Evolutionary conservation across 768 basidiomycete genomes (phyloP).

Genomic region (Suillus subluteus): DNA sequence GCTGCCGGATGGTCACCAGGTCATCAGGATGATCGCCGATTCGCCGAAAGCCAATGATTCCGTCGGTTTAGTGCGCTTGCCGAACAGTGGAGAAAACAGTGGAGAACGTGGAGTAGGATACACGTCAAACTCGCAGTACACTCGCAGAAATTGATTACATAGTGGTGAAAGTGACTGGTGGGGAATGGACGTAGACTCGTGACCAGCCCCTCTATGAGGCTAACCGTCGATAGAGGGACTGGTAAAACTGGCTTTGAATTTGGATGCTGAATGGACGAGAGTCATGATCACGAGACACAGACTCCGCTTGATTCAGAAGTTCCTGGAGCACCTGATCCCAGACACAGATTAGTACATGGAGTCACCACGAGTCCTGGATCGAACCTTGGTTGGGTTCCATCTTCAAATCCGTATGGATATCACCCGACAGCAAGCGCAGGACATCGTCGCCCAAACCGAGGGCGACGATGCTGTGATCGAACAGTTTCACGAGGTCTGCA

Average conservation of each 20-base stretch:
- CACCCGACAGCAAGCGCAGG: conserved; percentile 33
- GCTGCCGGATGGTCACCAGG: not conserved
- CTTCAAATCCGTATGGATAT: conserved; percentile 16
- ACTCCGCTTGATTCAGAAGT: conserved; percentile 1
- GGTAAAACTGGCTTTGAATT: too few species aligned
- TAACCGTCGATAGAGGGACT: too few species aligned
- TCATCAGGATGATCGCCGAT: not conserved
- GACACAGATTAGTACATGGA: not conserved
- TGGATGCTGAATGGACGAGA: too few species aligned
- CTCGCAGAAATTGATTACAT: too few species aligned
- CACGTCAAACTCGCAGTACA: too few species aligned
- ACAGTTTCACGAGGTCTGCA: conserved; percentile 27
- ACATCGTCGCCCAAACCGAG: conserved; percentile 33
- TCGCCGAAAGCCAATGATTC: not conserved
- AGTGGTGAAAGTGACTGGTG: too few species aligned
- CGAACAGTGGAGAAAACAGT: not conserved
- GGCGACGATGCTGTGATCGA: conserved; percentile 17
- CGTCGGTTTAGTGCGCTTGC: not conserved
- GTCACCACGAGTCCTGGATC: not conserved
- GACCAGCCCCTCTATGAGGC: too few species aligned
- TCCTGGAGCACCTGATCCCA: too few species aligned
- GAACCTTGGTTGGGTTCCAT: not conserved
- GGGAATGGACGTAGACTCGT: too few species aligned
- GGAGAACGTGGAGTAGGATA: not conserved
- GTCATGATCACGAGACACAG: too few species aligned